These are phyloP conservation scores for Boechera divaricarpa DNA, from an alignment of 345 rosid species.

Conservation along the genomic window DNA sequence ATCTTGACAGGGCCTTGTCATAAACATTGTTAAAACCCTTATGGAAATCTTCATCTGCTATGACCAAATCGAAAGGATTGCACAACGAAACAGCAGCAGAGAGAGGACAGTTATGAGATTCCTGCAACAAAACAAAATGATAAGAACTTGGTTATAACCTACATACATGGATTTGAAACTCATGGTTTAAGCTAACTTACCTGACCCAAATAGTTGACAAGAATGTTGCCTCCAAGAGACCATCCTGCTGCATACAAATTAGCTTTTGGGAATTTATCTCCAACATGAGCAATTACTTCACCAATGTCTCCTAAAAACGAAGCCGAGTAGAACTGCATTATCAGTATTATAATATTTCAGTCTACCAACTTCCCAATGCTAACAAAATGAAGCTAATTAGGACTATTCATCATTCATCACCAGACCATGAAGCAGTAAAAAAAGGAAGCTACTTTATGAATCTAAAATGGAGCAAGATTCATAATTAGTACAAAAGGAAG, in stretches of 20 bases:
- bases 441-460: too few relatives aligned
- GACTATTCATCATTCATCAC: not conserved
- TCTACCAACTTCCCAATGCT: not conserved
- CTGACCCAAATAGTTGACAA: constrained; percentile 84
- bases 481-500: not conserved
- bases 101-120: constrained; percentile 67
- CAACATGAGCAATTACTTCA: constrained; percentile 72
- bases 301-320: constrained; percentile 84
- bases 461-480: too few relatives aligned
- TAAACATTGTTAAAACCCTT: constrained; percentile 91
- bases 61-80: constrained; percentile 92
- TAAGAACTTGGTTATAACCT: not conserved
- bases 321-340: constrained; percentile 93
- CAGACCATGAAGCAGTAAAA: not conserved
- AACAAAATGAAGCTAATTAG: not conserved
- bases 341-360: constrained; percentile 40
- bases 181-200: constrained; percentile 45
- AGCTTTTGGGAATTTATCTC: constrained; percentile 67
- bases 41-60: constrained; percentile 88
- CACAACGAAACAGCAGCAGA: constrained; percentile 88
- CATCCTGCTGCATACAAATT: constrained; percentile 92
- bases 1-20: constrained; percentile 74
- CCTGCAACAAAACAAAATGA: constrained; percentile 51
- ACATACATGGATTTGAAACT: not conserved
- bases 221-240: constrained; percentile 96